Conservation (phyloP, 1,284 basidiomycete genomes). For the Ganoderma resinaceum region DNA sequence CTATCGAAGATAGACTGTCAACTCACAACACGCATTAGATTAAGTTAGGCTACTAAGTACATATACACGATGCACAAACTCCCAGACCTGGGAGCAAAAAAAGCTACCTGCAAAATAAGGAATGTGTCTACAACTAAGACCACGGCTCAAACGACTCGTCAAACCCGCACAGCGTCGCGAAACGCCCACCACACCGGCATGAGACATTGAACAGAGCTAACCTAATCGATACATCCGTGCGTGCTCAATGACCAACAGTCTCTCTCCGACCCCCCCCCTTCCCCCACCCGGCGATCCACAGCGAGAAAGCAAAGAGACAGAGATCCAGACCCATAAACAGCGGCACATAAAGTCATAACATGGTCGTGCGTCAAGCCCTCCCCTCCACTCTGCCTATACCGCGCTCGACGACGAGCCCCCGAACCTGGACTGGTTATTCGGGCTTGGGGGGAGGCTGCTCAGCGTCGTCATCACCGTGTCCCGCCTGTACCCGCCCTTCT, state of each 20-base stretch:
- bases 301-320: background rate
- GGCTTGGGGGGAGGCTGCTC: constrained; percentile 18
- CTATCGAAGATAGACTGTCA: too few relatives aligned
- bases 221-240: constrained; percentile 1
- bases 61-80: background rate
- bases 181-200: background rate
- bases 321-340: background rate
- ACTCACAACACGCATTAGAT: background rate
- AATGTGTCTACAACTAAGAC: background rate
- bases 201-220: background rate
- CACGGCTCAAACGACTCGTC: background rate
- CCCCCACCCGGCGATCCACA: background rate
- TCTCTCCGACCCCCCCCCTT: background rate
- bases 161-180: background rate
- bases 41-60: background rate
- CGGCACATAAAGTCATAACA: background rate
- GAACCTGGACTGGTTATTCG: constrained; percentile 19
- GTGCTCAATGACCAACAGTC: background rate
- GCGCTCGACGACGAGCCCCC: constrained; percentile 14
- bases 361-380: background rate
- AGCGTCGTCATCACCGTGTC: constrained; percentile 20
- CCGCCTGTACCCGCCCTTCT: constrained; percentile 23
- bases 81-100: background rate
- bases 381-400: constrained; percentile 2
- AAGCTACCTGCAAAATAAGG: background rate